Conservation (phyloP, 371 early-diverging fungal genomes). For the Rhizopus arrhizus region DNA sequence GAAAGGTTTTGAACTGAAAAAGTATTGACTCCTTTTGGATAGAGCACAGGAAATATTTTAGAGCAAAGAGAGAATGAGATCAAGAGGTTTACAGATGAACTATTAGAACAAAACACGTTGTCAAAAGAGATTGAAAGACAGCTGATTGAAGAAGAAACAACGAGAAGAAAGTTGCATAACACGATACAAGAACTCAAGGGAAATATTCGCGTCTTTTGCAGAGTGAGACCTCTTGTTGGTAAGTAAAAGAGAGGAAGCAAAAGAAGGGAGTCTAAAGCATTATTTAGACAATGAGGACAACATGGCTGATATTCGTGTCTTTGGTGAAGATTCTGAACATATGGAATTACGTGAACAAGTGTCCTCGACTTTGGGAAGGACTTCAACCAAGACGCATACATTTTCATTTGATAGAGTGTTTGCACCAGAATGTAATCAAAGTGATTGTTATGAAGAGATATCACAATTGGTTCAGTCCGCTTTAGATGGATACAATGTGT, state of each 20-base stretch:
- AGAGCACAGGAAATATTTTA: constrained; percentile 7
- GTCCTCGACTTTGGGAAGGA: constrained; percentile 41
- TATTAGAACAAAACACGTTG: constrained; percentile 23
- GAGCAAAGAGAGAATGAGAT: constrained; percentile 7
- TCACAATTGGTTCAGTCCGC: constrained; percentile 95
- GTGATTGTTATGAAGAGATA: constrained; percentile 92
- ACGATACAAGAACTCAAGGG: constrained; percentile 96
- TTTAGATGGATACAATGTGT: constrained; percentile 96
- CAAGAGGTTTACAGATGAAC: background rate
- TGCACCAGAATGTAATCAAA: constrained; percentile 70
- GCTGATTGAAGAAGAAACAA: constrained; percentile 75
- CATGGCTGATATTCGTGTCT: constrained; percentile 38
- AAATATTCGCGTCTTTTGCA: constrained; percentile 96
- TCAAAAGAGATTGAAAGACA: constrained; percentile 62
- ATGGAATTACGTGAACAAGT: constrained; percentile 55
- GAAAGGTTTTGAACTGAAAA: background rate
- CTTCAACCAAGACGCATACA: constrained; percentile 58
- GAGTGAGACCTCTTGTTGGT: constrained; percentile 82
- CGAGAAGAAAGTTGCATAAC: constrained; percentile 86
- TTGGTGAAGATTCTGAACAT: constrained; percentile 54
- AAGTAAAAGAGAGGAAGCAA: constrained; percentile 5
- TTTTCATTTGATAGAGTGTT: constrained; percentile 90
- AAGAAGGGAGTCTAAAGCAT: background rate
- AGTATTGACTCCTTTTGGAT: background rate
- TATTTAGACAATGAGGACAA: background rate